These are phyloP conservation scores for Neofusicoccum sp. DNA, from an alignment of 2,329 filamentous ascomycete species.

Conservation along the genomic window DNA sequence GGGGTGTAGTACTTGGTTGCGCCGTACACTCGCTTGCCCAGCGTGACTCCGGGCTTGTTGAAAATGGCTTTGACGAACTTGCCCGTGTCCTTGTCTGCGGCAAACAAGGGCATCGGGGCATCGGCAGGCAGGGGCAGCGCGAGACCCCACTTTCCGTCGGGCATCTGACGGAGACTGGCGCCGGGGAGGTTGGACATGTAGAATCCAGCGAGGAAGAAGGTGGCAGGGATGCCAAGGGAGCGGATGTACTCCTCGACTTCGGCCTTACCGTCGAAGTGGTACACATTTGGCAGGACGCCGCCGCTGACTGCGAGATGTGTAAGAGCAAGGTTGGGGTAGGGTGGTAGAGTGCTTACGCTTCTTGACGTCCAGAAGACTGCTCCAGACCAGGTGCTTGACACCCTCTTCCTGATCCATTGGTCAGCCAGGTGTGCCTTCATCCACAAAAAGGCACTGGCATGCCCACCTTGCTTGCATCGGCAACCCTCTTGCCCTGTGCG, in stretches of 20 bases:
- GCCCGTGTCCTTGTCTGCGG: conserved; percentile 46
- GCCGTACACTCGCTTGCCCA: conserved; percentile 46
- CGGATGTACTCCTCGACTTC: conserved; percentile 56
- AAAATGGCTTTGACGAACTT: conserved; percentile 44
- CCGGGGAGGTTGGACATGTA: conserved; percentile 55
- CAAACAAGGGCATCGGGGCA: conserved; percentile 44
- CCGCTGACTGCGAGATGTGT: too few relatives aligned
- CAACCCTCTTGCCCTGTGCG: too few relatives aligned
- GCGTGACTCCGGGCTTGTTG: conserved; percentile 43
- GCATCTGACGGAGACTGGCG: conserved; percentile 15
- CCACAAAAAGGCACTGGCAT: too few relatives aligned
- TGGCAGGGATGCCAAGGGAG: conserved; percentile 46
- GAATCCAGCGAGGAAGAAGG: conserved; percentile 54
- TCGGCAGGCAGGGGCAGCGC: conserved; percentile 19
- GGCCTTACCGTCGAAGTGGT: conserved; percentile 60
- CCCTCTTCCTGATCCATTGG: too few relatives aligned
- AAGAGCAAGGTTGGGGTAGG: too few relatives aligned
- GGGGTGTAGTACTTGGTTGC: conserved; percentile 34
- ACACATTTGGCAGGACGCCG: conserved; percentile 36
- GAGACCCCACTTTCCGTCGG: conserved; percentile 31
- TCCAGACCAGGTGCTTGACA: too few relatives aligned
- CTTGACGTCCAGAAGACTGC: too few relatives aligned
- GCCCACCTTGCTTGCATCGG: too few relatives aligned
- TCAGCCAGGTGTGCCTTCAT: too few relatives aligned
- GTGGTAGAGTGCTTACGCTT: too few relatives aligned